phyloP scores from a whole-genome alignment of 2,329 filamentous ascomycete species.

The Botrytis pseudocinerea region DNA sequence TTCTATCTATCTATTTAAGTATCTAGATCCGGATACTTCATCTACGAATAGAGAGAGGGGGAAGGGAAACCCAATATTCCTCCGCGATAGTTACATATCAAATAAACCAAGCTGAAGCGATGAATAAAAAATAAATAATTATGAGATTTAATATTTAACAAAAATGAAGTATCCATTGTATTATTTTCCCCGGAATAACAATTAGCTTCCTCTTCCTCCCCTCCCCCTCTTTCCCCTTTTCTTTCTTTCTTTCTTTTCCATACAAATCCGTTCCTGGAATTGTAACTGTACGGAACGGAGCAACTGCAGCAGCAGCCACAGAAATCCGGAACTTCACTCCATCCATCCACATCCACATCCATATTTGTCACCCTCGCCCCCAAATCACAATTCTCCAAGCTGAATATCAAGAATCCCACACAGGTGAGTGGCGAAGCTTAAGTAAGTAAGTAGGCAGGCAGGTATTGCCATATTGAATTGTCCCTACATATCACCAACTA shows the following conservation, averaged over 20 bases:
- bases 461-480: no score
- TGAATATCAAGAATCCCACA: background rate
- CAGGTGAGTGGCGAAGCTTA: background rate
- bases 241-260: background rate
- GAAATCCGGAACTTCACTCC: background rate
- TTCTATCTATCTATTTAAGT: no score
- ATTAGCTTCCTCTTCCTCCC: no score
- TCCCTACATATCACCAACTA: no score
- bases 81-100: no score
- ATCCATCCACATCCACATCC: background rate
- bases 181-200: no score
- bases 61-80: no score
- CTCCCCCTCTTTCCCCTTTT: background rate
- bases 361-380: background rate
- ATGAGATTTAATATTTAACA: no score
- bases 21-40: no score
- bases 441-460: background rate
- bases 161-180: background rate
- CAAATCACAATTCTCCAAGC: background rate
- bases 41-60: background rate
- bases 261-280: background rate
- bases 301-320: background rate
- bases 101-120: no score
- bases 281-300: background rate
- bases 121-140: no score